Conservation (phyloP, 2,329 filamentous ascomycete species). For the Stagonosporopsis rhizophila region DNA sequence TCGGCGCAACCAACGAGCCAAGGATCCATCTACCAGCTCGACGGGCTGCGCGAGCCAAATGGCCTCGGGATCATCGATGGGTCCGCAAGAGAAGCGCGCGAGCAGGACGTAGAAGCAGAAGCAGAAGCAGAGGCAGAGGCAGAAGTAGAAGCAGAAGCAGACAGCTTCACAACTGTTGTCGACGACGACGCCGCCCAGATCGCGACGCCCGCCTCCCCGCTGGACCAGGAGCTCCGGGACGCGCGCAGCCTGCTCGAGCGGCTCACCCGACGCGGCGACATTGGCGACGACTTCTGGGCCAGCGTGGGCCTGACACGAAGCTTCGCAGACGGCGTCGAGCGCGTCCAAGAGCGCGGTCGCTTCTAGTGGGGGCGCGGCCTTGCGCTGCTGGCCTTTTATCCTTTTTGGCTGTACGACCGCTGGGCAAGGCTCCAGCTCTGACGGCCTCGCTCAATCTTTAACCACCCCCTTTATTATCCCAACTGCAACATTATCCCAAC, state of each 20-base stretch:
- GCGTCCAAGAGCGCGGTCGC: conserved; percentile 43
- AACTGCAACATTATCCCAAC: not conserved
- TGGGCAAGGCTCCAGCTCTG: not conserved
- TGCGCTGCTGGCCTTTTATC: not conserved
- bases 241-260: conserved; percentile 77
- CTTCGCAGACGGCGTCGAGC: conserved; percentile 45
- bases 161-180: conserved; percentile 21
- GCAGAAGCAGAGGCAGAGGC: not conserved
- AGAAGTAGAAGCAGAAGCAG: not conserved
- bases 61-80: conserved; percentile 25
- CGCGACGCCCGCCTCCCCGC: conserved; percentile 16
- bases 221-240: conserved; percentile 60
- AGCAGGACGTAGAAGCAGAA: conserved; percentile 1
- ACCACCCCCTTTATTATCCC: too few relatives aligned
- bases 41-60: conserved; percentile 18
- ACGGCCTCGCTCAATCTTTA: not conserved
- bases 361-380: conserved; percentile 24
- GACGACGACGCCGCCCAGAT: conserved; percentile 30
- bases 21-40: not conserved
- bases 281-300: conserved; percentile 82
- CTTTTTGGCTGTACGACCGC: not conserved
- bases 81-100: not conserved
- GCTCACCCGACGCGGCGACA: conserved; percentile 73
- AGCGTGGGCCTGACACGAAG: conserved; percentile 52
- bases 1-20: conserved; percentile 9